Evolutionary conservation across 495 filamentous ascomycete species (phyloP).

Genomic region (Cercophora newfieldiana): DNA sequence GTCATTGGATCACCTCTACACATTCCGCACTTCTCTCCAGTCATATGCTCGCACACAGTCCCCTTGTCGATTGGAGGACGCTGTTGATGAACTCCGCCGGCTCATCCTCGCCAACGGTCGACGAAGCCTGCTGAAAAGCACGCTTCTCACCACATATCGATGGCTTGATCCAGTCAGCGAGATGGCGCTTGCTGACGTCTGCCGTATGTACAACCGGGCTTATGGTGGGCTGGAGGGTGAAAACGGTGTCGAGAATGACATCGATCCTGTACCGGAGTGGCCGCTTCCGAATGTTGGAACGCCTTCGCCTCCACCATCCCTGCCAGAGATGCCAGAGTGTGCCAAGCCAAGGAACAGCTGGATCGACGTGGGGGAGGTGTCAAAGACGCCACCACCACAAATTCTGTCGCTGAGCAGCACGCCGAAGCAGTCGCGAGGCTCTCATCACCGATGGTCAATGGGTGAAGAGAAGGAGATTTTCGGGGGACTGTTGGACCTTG

Average conservation of each 20-base stretch:
- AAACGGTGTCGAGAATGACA: constrained; percentile 29
- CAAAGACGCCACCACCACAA: not conserved
- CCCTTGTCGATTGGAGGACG: constrained; percentile 55
- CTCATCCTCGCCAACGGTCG: constrained; percentile 62
- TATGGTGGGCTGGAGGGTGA: constrained; percentile 46
- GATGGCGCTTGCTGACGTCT: constrained; percentile 55
- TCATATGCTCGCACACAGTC: constrained; percentile 54
- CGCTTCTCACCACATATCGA: constrained; percentile 62
- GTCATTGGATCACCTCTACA: constrained; percentile 70
- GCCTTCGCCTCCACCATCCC: not conserved
- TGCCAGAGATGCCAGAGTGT: not conserved
- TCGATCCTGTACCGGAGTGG: constrained; percentile 22
- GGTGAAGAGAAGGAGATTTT: constrained; percentile 16
- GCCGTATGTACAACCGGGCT: constrained; percentile 56
- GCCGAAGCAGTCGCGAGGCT: not conserved
- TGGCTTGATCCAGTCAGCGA: constrained; percentile 57
- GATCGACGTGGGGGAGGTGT: not conserved
- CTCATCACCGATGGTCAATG: not conserved
- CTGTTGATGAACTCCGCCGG: constrained; percentile 59
- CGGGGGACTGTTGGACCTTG: not conserved
- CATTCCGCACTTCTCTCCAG: constrained; percentile 65
- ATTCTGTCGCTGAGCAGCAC: not conserved
- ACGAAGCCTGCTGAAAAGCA: constrained; percentile 56
- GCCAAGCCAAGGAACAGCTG: not conserved
- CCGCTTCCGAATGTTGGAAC: constrained; percentile 11